These are phyloP conservation scores for Ophiocordyceps camponoti-leonardi DNA, from an alignment of 2,329 filamentous ascomycete species.

Conservation along the genomic window DNA sequence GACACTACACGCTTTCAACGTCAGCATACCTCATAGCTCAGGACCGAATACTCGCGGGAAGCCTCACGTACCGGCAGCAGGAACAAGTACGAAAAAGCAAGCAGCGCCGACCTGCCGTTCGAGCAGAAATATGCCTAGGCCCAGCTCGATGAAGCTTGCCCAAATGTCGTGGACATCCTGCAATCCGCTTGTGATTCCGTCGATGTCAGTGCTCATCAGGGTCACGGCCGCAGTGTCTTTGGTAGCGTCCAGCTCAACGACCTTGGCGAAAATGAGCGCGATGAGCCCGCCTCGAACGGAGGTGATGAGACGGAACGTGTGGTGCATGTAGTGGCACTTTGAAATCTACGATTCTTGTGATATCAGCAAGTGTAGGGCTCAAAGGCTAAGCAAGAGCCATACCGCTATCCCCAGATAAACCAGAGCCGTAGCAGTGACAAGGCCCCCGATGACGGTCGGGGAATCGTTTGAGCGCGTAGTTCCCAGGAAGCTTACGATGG, in stretches of 20 bases:
- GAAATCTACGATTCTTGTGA: not conserved
- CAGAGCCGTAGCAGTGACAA: not conserved
- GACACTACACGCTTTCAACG: not conserved
- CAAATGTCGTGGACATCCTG: conserved; percentile 21
- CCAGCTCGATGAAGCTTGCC: conserved; percentile 22
- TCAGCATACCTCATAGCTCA: not conserved
- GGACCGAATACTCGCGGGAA: not conserved
- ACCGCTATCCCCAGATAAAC: not conserved
- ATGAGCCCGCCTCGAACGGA: conserved; percentile 16
- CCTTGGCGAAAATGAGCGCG: conserved; percentile 9
- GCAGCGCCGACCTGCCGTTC: conserved; percentile 8
- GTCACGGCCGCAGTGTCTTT: conserved; percentile 23
- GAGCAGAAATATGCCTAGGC: conserved; percentile 20
- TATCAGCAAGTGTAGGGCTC: not conserved
- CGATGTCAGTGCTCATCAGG: conserved; percentile 30
- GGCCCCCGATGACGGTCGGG: not conserved
- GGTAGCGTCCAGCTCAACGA: conserved; percentile 12
- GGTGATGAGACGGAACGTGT: conserved; percentile 13
- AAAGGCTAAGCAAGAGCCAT: not conserved
- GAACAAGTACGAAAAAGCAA: not conserved
- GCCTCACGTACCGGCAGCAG: not conserved
- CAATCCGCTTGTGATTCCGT: conserved; percentile 19
- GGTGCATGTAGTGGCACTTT: conserved; percentile 19
- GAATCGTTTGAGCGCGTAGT: not conserved
- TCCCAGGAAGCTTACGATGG: not conserved